Conservation (phyloP, 202 grass and related monocot genomes). For the Musa balbisiana region DNA sequence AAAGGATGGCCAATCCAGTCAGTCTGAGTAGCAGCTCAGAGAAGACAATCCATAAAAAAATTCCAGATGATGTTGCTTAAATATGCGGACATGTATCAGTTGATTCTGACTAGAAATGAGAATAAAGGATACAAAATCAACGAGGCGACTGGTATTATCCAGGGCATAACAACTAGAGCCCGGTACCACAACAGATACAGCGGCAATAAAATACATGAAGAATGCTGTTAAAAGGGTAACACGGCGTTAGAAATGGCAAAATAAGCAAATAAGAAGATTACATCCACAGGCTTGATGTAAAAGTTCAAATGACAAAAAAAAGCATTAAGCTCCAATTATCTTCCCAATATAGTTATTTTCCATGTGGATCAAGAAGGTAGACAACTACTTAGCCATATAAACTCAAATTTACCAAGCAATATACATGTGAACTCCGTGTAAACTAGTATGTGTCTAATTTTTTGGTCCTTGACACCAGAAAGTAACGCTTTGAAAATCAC, state of each 20-base stretch:
- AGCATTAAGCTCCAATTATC: background rate
- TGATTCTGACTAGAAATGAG: slow-evolving; percentile 3
- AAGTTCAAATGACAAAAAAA: background rate
- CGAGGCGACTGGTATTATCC: slow-evolving; percentile 61
- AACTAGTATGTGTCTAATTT: background rate
- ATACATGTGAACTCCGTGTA: no score
- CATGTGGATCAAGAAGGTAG: no score
- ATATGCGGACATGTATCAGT: slow-evolving; percentile 11
- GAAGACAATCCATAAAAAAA: slow-evolving; percentile 36
- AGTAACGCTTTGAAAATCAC: background rate
- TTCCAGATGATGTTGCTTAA: slow-evolving; percentile 15
- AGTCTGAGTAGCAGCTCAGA: slow-evolving; percentile 56
- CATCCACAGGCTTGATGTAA: background rate
- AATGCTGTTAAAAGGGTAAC: slow-evolving; percentile 21
- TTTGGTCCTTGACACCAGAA: background rate
- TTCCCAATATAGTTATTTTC: background rate
- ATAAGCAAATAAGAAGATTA: background rate
- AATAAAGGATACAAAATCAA: slow-evolving; percentile 91
- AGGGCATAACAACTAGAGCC: slow-evolving; percentile 73
- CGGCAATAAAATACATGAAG: slow-evolving; percentile 19
- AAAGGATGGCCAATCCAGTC: slow-evolving; percentile 47
- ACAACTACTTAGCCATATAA: background rate
- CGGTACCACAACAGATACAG: slow-evolving; percentile 42
- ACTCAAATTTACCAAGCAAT: background rate
- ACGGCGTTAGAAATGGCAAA: background rate